Evolutionary conservation across 345 rosid genomes (phyloP).

Genomic region (Punica granatum): DNA sequence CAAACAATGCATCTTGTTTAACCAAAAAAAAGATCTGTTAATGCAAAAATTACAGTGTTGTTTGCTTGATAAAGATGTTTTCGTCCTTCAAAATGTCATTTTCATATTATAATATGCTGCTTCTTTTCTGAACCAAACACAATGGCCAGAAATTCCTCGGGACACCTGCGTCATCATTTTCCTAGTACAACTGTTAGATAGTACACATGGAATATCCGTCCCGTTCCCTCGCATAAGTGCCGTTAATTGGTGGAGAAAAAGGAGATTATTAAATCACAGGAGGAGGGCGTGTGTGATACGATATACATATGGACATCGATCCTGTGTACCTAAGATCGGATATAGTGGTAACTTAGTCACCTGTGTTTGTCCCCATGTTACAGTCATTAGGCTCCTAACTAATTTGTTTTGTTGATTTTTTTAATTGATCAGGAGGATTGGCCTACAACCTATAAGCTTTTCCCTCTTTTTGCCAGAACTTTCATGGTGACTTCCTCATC

Average conservation of each 20-base stretch:
- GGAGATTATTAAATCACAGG: not conserved
- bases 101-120: not conserved
- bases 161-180: not conserved
- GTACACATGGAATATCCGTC: not conserved
- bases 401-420: not conserved
- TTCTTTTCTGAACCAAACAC: not conserved
- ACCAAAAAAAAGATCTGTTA: not conserved
- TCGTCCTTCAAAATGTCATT: not conserved
- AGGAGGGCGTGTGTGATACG: not conserved
- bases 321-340: not conserved
- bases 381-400: not conserved
- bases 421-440: not conserved
- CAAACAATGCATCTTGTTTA: not conserved
- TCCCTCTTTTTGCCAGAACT: not conserved
- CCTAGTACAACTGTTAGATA: not conserved
- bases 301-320: no score
- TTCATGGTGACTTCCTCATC: conserved; percentile 13
- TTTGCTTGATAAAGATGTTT: not conserved
- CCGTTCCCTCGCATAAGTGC: not conserved
- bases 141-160: not conserved
- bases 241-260: not conserved
- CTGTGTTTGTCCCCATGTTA: conserved; percentile 9
- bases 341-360: conserved; percentile 19
- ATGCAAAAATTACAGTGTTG: not conserved
- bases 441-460: not conserved